Evolutionary conservation across 2,329 filamentous ascomycete genomes (phyloP).

Genomic region (Colletotrichum graminicola): DNA sequence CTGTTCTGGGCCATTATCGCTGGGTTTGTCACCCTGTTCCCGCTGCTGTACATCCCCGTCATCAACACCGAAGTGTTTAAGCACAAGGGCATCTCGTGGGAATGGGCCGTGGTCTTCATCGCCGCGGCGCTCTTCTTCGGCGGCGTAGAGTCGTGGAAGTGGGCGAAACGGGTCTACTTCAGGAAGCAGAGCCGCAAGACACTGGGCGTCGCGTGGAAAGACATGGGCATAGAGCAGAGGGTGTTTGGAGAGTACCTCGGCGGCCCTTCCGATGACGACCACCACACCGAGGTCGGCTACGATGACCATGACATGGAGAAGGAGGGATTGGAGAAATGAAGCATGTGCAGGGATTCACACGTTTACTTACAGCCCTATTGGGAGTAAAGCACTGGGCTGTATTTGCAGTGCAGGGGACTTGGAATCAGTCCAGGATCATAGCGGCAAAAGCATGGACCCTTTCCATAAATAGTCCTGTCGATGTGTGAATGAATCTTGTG

Average conservation of each 20-base stretch:
- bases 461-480: too few species aligned
- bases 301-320: slow-evolving; percentile 6
- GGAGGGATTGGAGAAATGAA: background rate
- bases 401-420: too few species aligned
- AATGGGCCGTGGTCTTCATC: slow-evolving; percentile 67
- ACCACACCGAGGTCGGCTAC: slow-evolving; percentile 6
- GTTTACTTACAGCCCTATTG: background rate
- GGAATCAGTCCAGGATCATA: too few species aligned
- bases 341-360: background rate
- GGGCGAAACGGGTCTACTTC: slow-evolving; percentile 70
- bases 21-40: slow-evolving; percentile 63
- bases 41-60: slow-evolving; percentile 69
- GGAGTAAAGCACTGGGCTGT: background rate
- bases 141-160: slow-evolving; percentile 77
- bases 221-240: slow-evolving; percentile 55
- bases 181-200: slow-evolving; percentile 47
- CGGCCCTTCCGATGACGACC: slow-evolving; percentile 6
- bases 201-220: slow-evolving; percentile 48
- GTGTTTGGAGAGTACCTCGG: slow-evolving; percentile 55
- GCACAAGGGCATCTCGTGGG: slow-evolving; percentile 71
- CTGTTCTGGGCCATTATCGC: slow-evolving; percentile 72
- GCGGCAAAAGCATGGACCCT: too few species aligned
- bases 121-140: slow-evolving; percentile 66
- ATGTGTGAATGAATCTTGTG: too few species aligned
- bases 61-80: slow-evolving; percentile 71